Conservation (phyloP, 2,329 filamentous ascomycete species). For the Aspergillus quadrilineatus region DNA sequence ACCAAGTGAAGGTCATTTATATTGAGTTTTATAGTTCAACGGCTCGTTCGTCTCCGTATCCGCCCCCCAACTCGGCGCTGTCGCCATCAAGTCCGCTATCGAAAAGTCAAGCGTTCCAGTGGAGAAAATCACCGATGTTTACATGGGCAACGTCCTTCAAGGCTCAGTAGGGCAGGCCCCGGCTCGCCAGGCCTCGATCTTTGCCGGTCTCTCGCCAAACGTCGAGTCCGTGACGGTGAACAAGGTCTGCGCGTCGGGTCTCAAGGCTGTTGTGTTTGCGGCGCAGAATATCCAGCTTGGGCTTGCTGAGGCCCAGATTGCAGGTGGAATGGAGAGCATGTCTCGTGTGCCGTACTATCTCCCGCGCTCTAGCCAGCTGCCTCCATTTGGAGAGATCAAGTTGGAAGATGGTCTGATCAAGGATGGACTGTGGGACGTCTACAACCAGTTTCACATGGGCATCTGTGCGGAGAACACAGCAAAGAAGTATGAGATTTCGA, state of each 20-base stretch:
- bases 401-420: conserved; percentile 91
- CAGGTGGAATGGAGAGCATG: conserved; percentile 99
- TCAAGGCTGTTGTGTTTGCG: conserved; percentile 87
- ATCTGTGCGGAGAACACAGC: conserved; percentile 94
- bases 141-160: conserved; percentile 95
- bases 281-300: conserved; percentile 95
- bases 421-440: conserved; percentile 94
- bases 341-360: conserved; percentile 88
- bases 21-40: conserved; percentile 70
- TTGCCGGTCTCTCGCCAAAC: conserved; percentile 76
- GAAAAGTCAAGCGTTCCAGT: conserved; percentile 80
- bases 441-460: conserved; percentile 97
- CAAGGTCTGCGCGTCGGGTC: conserved; percentile 94
- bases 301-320: conserved; percentile 80
- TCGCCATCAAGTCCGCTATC: conserved; percentile 87
- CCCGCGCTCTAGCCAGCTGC: conserved; percentile 74
- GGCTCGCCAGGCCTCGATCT: conserved; percentile 84
- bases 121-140: conserved; percentile 83
- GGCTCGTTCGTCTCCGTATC: conserved; percentile 80
- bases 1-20: not conserved
- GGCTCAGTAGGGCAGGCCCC: conserved; percentile 83
- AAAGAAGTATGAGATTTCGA: conserved; percentile 76
- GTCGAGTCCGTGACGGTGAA: conserved; percentile 92
- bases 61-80: conserved; percentile 83
- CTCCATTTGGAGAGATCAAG: conserved; percentile 82